Percentiles rank a stretch among this genome's conserved stretches.
These are phyloP conservation scores for Mimosa pudica DNA, from an alignment of 306 rosid genomes.

Conservation along the genomic window DNA sequence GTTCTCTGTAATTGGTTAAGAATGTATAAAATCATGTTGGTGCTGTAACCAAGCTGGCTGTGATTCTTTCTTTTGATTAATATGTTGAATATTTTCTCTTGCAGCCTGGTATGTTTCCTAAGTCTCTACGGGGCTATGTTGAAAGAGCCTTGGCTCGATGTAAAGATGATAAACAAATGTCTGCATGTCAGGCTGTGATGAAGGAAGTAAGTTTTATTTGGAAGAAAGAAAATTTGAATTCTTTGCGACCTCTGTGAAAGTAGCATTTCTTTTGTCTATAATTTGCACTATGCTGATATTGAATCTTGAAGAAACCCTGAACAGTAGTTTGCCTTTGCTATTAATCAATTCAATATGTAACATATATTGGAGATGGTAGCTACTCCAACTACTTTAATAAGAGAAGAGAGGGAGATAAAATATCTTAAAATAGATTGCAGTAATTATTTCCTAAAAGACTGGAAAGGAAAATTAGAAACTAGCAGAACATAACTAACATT, in stretches of 20 bases:
- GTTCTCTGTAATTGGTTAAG: conserved; percentile 11
- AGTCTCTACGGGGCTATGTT: conserved; percentile 88
- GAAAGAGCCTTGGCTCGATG: conserved; percentile 96
- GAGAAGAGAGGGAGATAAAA: too few relatives aligned
- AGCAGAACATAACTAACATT: too few relatives aligned
- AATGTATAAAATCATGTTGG: conserved; percentile 25
- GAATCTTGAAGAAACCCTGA: neutral
- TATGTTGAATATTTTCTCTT: conserved; percentile 34
- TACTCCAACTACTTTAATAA: too few relatives aligned
- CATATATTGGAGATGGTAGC: too few relatives aligned
- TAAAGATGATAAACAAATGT: conserved; percentile 83
- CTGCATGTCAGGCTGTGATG: conserved; percentile 79
- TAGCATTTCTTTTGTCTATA: neutral
- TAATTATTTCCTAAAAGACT: too few relatives aligned
- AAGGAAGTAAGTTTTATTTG: conserved; percentile 67
- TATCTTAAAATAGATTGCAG: too few relatives aligned
- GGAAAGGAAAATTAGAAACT: too few relatives aligned
- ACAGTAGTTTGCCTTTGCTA: neutral
- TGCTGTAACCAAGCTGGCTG: conserved; percentile 8
- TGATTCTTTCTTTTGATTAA: conserved; percentile 21
- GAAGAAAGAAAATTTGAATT: conserved; percentile 11
- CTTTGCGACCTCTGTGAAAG: neutral
- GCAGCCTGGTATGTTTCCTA: conserved; percentile 94
- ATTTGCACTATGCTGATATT: conserved; percentile 17
- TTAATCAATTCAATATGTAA: too few relatives aligned